Percentiles rank a stretch among this genome's conserved stretches.
These are phyloP conservation scores for Cladosporium sp. DNA, from an alignment of 2,329 filamentous ascomycete genomes.

Conservation along the genomic window DNA sequence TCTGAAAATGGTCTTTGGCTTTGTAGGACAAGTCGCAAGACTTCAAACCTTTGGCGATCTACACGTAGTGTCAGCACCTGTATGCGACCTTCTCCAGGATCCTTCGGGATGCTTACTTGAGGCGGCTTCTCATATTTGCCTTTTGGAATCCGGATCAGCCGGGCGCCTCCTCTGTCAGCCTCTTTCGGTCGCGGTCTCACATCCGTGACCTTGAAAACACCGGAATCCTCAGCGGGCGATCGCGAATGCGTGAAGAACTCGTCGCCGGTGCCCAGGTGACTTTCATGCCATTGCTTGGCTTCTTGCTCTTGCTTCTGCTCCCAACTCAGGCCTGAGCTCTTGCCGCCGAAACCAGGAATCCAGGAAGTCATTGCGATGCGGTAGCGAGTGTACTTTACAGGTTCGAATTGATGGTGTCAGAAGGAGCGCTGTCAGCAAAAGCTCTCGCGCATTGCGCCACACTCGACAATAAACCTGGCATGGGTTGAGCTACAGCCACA, in stretches of 20 bases:
- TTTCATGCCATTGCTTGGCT: slow-evolving; percentile 10
- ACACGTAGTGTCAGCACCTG: not conserved
- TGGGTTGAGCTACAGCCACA: slow-evolving; percentile 7
- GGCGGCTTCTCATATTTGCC: slow-evolving; percentile 11
- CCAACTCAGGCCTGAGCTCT: not conserved
- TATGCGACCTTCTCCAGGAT: too few relatives aligned
- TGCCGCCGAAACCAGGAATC: slow-evolving; percentile 10
- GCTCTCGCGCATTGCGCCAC: not conserved
- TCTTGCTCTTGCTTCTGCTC: slow-evolving; percentile 10
- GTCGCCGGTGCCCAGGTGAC: slow-evolving; percentile 9
- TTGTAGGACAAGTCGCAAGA: slow-evolving; percentile 6
- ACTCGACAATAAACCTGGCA: not conserved
- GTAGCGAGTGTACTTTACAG: not conserved
- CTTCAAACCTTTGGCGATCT: slow-evolving; percentile 11
- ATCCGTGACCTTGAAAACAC: slow-evolving; percentile 9
- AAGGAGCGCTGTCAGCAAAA: not conserved
- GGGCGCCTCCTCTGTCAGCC: slow-evolving; percentile 8
- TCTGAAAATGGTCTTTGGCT: slow-evolving; percentile 10
- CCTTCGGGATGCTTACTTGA: not conserved
- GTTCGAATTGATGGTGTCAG: not conserved
- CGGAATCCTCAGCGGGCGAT: slow-evolving; percentile 4
- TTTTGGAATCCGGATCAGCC: slow-evolving; percentile 5
- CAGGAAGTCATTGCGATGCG: slow-evolving; percentile 7
- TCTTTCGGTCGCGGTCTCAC: slow-evolving; percentile 4
- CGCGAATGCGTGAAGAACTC: slow-evolving; percentile 11